A percentile compares a stretch with the other conserved stretches of the same genome.
These are phyloP conservation scores for Calycina herbarum DNA, from an alignment of 2,329 filamentous ascomycete genomes.

Conservation along the genomic window DNA sequence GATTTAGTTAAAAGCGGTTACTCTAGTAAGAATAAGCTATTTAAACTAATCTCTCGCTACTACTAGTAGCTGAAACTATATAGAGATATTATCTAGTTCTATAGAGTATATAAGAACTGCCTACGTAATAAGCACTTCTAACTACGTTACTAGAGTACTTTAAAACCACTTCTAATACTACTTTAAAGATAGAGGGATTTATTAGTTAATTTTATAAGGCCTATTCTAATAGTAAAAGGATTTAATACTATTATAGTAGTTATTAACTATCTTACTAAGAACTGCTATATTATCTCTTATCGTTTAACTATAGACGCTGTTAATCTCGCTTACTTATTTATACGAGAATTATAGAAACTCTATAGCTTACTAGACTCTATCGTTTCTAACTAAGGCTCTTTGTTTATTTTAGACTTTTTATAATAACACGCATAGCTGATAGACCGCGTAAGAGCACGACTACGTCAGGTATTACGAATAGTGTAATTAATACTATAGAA, in stretches of 20 bases:
- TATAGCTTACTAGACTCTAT: conserved; percentile 15
- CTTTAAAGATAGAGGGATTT: not conserved
- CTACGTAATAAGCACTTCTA: not conserved
- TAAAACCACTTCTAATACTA: not conserved
- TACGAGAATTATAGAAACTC: conserved; percentile 11
- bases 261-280: not conserved
- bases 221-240: not conserved
- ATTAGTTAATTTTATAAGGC: conserved; percentile 12
- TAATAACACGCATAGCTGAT: too few species aligned
- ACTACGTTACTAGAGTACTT: not conserved
- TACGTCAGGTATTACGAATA: too few species aligned
- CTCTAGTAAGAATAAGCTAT: too few species aligned
- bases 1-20: too few species aligned
- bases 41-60: too few species aligned
- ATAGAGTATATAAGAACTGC: not conserved
- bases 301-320: not conserved
- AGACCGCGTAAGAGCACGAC: too few species aligned
- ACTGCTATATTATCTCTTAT: not conserved
- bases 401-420: conserved; percentile 24
- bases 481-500: too few species aligned
- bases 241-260: not conserved
- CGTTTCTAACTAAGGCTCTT: conserved; percentile 19
- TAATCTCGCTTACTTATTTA: conserved; percentile 5
- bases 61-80: too few species aligned
- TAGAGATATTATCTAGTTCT: too few species aligned